Percentiles rank a stretch among this genome's conserved stretches.
Evolutionary conservation across 148 eudicot genomes (phyloP).

Genomic region (Camellia lanceoleosa): DNA sequence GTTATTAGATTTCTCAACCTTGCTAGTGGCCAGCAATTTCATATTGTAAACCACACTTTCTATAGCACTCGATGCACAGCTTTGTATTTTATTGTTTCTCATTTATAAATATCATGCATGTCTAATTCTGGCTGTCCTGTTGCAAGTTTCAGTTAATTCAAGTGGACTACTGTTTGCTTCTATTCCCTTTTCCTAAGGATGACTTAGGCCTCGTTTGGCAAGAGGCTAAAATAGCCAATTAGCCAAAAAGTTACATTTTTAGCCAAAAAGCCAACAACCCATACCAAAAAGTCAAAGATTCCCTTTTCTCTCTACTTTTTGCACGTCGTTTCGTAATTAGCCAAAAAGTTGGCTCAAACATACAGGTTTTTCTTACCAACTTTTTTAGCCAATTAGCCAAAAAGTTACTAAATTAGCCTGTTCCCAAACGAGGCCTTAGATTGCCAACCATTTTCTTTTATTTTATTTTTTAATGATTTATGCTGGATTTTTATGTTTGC

Average conservation of each 20-base stretch:
- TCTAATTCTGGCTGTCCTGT: background rate
- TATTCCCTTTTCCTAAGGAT: background rate
- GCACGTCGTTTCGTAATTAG: too few species aligned
- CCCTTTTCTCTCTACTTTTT: too few species aligned
- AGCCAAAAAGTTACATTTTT: too few species aligned
- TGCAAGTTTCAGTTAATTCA: background rate
- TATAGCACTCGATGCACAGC: background rate
- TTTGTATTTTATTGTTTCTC: background rate
- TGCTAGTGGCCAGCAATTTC: background rate
- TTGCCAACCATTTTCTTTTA: background rate
- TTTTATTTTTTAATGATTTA: background rate
- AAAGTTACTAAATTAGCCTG: too few species aligned
- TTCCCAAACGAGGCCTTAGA: too few species aligned
- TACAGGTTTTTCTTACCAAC: too few species aligned
- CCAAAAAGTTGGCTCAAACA: too few species aligned
- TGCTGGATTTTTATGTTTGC: background rate
- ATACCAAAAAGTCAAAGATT: too few species aligned
- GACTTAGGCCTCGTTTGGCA: too few species aligned
- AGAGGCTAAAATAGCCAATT: too few species aligned
- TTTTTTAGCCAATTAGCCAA: too few species aligned
- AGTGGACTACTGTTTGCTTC: background rate
- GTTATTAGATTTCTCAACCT: background rate
- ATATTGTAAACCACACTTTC: background rate
- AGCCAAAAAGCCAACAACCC: too few species aligned
- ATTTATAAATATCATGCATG: background rate